phyloP scores from a whole-genome alignment of 495 filamentous ascomycete genomes.

The Talaromyces wortmannii region DNA sequence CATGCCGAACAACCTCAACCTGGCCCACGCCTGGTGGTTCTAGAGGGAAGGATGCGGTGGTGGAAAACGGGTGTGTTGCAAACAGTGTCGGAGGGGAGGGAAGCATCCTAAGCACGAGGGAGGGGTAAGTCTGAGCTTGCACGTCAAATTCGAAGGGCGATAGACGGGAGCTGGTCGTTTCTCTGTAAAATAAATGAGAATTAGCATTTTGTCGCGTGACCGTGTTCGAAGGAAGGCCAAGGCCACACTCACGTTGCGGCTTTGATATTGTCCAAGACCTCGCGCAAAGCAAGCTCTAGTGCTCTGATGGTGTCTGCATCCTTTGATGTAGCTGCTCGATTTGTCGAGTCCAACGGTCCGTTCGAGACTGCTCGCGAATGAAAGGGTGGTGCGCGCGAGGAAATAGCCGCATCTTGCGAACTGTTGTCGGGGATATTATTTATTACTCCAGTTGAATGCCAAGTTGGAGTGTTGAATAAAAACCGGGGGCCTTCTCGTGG shows the following conservation, averaged over 20 bases:
- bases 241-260: constrained; percentile 63
- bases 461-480: constrained; percentile 56
- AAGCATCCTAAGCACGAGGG: constrained; percentile 72
- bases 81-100: constrained; percentile 72
- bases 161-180: constrained; percentile 24
- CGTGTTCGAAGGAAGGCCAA: constrained; percentile 3
- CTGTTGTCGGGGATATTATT: constrained; percentile 58
- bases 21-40: constrained; percentile 63
- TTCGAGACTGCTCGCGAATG: constrained; percentile 36
- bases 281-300: constrained; percentile 75
- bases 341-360: constrained; percentile 51
- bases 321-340: constrained; percentile 49
- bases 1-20: constrained; percentile 58
- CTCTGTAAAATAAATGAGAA: not conserved
- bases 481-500: constrained; percentile 36
- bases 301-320: constrained; percentile 68
- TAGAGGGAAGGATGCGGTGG: constrained; percentile 66
- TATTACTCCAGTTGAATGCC: constrained; percentile 77
- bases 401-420: constrained; percentile 23
- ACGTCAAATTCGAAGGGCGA: constrained; percentile 80
- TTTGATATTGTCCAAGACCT: constrained; percentile 69
- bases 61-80: constrained; percentile 61
- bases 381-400: constrained; percentile 30
- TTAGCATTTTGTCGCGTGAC: not conserved
- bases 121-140: constrained; percentile 71